phyloP scores from a whole-genome alignment of 805 yeast species.

The Saccharomycodes ludwigii region DNA sequence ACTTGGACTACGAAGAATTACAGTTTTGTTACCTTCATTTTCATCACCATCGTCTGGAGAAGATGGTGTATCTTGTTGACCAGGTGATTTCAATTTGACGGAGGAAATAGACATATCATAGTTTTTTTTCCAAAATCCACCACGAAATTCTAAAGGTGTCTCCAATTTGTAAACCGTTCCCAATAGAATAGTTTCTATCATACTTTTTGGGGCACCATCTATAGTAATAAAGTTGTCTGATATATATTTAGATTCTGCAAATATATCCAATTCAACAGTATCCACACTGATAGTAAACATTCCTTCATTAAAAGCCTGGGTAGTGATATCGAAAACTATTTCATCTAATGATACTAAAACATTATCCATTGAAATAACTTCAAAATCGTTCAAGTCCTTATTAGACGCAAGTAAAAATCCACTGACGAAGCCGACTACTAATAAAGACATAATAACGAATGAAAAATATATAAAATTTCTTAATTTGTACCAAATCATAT shows the following conservation, averaged over 20 bases:
- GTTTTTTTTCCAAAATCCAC: conserved; percentile 62
- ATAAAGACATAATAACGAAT: conserved; percentile 31
- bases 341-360: conserved; percentile 76
- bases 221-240: conserved; percentile 10
- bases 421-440: conserved; percentile 61
- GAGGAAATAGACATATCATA: conserved; percentile 51
- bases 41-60: conserved; percentile 13
- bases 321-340: conserved; percentile 61
- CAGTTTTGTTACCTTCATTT: not conserved
- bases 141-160: conserved; percentile 60
- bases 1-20: not conserved
- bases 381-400: conserved; percentile 63
- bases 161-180: conserved; percentile 61
- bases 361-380: conserved; percentile 50
- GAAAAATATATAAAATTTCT: conserved; percentile 25
- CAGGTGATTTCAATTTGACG: conserved; percentile 64
- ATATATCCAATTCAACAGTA: conserved; percentile 68
- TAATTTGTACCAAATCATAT: conserved; percentile 20
- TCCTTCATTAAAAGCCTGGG: conserved; percentile 83
- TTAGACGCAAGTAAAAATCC: conserved; percentile 83
- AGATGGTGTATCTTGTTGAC: conserved; percentile 27
- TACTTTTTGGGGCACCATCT: conserved; percentile 13
- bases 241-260: conserved; percentile 57
- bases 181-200: conserved; percentile 54
- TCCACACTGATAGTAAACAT: conserved; percentile 52